Evolutionary conservation across 805 yeast species (phyloP).

Genomic region (Torulaspora microellipsoides): DNA sequence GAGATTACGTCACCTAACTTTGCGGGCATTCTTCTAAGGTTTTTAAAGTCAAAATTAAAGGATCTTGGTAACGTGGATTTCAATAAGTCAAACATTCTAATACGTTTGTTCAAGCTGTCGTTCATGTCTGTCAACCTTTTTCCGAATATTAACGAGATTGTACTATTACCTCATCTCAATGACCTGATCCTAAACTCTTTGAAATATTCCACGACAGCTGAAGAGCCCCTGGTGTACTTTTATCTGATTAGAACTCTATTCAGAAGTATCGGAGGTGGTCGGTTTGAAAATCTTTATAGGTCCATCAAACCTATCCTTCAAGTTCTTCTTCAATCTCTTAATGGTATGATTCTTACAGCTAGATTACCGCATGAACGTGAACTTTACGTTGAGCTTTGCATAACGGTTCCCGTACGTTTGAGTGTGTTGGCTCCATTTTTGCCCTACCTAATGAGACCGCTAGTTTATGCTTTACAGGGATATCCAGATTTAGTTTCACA

Average conservation of each 20-base stretch:
- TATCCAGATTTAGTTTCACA: slow-evolving; percentile 89
- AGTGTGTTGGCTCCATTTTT: slow-evolving; percentile 92
- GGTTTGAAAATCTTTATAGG: slow-evolving; percentile 88
- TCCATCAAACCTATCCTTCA: slow-evolving; percentile 90
- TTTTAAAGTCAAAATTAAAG: slow-evolving; percentile 65
- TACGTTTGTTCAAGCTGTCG: slow-evolving; percentile 83
- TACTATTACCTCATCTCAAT: slow-evolving; percentile 82
- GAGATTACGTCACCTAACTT: slow-evolving; percentile 93
- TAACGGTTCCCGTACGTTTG: slow-evolving; percentile 92
- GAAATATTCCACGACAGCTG: slow-evolving; percentile 73
- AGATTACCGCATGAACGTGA: slow-evolving; percentile 88
- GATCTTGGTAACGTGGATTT: slow-evolving; percentile 79
- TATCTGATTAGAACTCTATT: slow-evolving; percentile 83
- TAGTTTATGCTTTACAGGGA: slow-evolving; percentile 86
- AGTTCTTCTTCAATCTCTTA: slow-evolving; percentile 77
- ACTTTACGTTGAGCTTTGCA: slow-evolving; percentile 87
- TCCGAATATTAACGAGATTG: slow-evolving; percentile 82
- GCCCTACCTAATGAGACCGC: slow-evolving; percentile 81
- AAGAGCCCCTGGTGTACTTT: slow-evolving; percentile 87
- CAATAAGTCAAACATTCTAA: slow-evolving; percentile 71
- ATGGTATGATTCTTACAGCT: slow-evolving; percentile 76
- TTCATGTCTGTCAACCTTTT: slow-evolving; percentile 94
- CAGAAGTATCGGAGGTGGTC: slow-evolving; percentile 94
- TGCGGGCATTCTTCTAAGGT: slow-evolving; percentile 75
- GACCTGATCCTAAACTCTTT: slow-evolving; percentile 76